Conservation (phyloP, 2,329 filamentous ascomycete species). For the Arachnopeziza araneosa region DNA sequence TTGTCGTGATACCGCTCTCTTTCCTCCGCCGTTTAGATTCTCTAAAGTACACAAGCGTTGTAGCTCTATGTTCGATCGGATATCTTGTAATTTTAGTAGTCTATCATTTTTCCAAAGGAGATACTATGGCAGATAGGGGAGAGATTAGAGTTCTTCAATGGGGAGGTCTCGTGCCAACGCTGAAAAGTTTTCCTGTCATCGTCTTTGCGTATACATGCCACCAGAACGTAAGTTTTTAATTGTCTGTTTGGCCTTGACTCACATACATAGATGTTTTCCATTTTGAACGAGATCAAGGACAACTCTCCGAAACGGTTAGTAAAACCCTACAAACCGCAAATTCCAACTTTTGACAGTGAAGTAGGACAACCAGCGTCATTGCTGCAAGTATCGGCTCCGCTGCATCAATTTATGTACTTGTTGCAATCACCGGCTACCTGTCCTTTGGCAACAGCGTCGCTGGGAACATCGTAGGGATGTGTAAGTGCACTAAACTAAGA, state of each 20-base stretch:
- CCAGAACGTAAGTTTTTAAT: constrained; percentile 67
- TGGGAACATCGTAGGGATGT: constrained; percentile 94
- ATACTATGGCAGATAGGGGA: constrained; percentile 68
- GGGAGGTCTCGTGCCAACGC: constrained; percentile 69
- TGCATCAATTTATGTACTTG: constrained; percentile 80
- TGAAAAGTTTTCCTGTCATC: constrained; percentile 88
- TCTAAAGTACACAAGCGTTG: constrained; percentile 91
- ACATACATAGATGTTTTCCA: constrained; percentile 82
- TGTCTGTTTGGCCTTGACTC: constrained; percentile 17
- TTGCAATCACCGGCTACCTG: constrained; percentile 91
- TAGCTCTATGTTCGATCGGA: constrained; percentile 87
- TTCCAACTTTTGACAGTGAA: neutral
- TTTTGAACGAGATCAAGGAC: constrained; percentile 88
- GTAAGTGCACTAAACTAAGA: constrained; percentile 42
- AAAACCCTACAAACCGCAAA: neutral
- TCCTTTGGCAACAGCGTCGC: constrained; percentile 87
- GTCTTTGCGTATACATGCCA: constrained; percentile 99
- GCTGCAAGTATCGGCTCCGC: constrained; percentile 80
- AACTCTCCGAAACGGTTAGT: constrained; percentile 58
- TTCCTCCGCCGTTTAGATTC: constrained; percentile 90
- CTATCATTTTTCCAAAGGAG: constrained; percentile 78
- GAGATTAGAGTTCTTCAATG: constrained; percentile 72
- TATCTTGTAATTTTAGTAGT: constrained; percentile 91
- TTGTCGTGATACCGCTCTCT: constrained; percentile 88
- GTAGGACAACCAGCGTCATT: constrained; percentile 72